Percentiles rank a stretch among this genome's conserved stretches.
These are phyloP conservation scores for Leccinum truebloodii DNA, from an alignment of 768 basidiomycete genomes.

Conservation along the genomic window DNA sequence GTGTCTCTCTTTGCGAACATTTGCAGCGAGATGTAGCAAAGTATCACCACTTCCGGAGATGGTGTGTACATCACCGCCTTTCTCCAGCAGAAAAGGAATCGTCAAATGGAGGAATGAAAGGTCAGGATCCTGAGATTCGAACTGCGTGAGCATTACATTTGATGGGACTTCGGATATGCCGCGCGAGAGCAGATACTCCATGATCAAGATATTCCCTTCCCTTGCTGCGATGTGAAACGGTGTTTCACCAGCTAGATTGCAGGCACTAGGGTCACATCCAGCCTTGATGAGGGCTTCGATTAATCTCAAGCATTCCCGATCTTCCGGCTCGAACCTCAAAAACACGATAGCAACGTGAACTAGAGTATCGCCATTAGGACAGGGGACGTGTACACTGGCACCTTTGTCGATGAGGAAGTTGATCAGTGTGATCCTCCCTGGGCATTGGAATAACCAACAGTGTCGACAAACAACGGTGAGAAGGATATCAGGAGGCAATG, in stretches of 20 bases:
- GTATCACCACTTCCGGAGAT: not conserved
- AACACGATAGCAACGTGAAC: not conserved
- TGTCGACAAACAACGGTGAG: too few species aligned
- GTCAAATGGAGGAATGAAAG: not conserved
- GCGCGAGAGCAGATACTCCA: slow-evolving; percentile 1
- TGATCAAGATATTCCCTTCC: not conserved
- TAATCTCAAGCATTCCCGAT: not conserved
- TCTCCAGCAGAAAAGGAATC: not conserved
- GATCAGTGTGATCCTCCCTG: not conserved
- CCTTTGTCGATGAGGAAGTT: not conserved
- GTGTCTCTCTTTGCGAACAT: not conserved
- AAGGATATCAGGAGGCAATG: not conserved
- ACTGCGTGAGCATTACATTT: not conserved
- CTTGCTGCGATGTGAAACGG: not conserved
- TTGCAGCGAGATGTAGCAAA: not conserved
- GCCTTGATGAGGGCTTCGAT: not conserved
- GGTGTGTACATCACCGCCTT: not conserved
- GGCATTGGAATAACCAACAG: too few species aligned
- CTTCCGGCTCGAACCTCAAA: too few species aligned
- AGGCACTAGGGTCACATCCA: not conserved
- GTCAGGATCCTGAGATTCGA: not conserved
- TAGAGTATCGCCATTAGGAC: not conserved
- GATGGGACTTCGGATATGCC: not conserved
- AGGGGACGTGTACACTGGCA: not conserved
- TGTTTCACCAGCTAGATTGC: not conserved